Evolutionary conservation across 2,329 filamentous ascomycete genomes (phyloP), one percentile per base, ranked within the genome.

Genomic region (Aspergillus fumigatus): DNA sequence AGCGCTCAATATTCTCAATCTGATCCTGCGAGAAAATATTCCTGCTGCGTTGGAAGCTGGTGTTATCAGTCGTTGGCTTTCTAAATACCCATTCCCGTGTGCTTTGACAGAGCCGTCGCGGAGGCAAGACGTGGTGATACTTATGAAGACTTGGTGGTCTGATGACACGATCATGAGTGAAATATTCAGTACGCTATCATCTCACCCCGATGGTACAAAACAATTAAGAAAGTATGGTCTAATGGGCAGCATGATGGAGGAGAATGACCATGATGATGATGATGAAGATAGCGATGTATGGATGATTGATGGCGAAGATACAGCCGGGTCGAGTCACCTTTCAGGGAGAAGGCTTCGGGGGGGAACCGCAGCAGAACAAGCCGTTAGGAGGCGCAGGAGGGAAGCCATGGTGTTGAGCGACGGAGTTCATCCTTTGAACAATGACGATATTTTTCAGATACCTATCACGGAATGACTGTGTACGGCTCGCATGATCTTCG

Each of bases 321-420:
- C 83, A 70, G 62, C 79, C 78, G 67, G 75, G 75, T 40, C 75
- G 67, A 60, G 62, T 14, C 63, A 62, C 50, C 48, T 70, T 70
- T 59, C 66, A 68, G 59, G 70, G 52, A 62, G 69, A 62, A 61
- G 72, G 61, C 54, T 66, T 10, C 70, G 65, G 25, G 69, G 72
- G 53, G 68, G 68, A 35, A 75, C 63, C 49, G 59, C 65, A 4
- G 72, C 73, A 59, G 89, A 93, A 70, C 86, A 89, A 66, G 83
- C 88, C 53, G 79, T 92, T 58, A 80, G 91, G 58, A 82, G 92
- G 62, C 82, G 90, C 51, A 83, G 93, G 67, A 82, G 92, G 62
- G 91, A 96, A 76, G 92, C 91, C 4, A 92, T 97, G 84, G 92
- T 97, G 21, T 78, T 96, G 55, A 93, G 92, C 66, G 91, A 96